phyloP scores from a whole-genome alignment of 139 green algal species.

The Tetradesmus lagerheimii region DNA sequence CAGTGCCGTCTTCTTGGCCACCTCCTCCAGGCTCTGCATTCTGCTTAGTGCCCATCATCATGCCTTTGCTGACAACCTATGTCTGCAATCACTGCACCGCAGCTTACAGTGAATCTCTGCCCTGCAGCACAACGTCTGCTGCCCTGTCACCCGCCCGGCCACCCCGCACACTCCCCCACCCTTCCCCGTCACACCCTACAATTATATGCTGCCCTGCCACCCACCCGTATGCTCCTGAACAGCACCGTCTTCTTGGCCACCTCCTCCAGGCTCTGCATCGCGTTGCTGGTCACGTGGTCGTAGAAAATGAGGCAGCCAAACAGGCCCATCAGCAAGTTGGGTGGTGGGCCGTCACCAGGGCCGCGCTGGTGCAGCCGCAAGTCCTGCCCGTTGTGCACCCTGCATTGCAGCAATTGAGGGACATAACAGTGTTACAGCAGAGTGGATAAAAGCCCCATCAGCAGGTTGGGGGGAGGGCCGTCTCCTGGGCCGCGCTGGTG shows the following conservation, averaged over 20 bases:
- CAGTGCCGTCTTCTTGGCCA: background rate
- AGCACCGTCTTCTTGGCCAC: background rate
- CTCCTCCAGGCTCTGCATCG: background rate
- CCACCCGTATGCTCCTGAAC: background rate
- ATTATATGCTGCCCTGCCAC: too few relatives aligned
- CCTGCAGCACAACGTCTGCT: too few relatives aligned
- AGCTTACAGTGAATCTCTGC: too few relatives aligned
- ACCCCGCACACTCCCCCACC: too few relatives aligned
- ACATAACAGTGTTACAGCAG: background rate
- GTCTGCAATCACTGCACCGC: background rate
- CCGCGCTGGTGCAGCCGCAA: background rate
- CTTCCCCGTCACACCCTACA: too few relatives aligned
- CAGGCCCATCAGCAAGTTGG: slow-evolving; percentile 27
- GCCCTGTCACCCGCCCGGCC: too few relatives aligned
- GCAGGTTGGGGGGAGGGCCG: background rate
- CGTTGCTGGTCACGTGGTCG: slow-evolving; percentile 38
- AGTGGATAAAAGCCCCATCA: background rate
- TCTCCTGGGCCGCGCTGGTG: background rate
- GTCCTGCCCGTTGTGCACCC: slow-evolving; percentile 43
- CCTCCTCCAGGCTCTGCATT: too few relatives aligned
- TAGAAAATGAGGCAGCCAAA: slow-evolving; percentile 46
- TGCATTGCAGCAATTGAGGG: slow-evolving; percentile 1
- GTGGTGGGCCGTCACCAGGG: background rate
- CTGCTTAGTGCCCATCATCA: background rate
- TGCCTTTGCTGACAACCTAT: background rate